Conservation (phyloP, 2,329 filamentous ascomycete genomes). For the Dactylellina haptotyla region DNA sequence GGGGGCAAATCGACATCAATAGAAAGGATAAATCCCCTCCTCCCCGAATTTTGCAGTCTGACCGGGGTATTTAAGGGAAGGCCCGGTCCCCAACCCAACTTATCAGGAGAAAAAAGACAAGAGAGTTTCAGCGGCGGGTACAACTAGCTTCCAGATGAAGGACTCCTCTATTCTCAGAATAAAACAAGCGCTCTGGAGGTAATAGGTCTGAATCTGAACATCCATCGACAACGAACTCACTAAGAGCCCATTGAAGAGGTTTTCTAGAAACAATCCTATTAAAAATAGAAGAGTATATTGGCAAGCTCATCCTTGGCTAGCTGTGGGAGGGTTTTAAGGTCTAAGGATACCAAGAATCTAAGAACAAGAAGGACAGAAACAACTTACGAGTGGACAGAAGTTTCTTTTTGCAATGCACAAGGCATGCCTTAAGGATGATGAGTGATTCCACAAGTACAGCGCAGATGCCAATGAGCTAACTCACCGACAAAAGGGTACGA, state of each 20-base stretch:
- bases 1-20: too few relatives aligned
- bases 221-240: background rate
- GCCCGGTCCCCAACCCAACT: slow-evolving; percentile 27
- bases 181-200: background rate
- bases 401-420: background rate
- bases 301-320: slow-evolving; percentile 1
- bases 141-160: background rate
- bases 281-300: background rate
- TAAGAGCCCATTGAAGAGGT: slow-evolving; percentile 3
- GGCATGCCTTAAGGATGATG: background rate
- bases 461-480: background rate
- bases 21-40: background rate
- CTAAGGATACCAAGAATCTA: background rate
- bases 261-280: background rate
- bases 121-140: background rate
- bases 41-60: background rate
- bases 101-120: background rate
- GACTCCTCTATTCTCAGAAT: background rate
- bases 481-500: background rate
- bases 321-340: background rate
- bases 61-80: slow-evolving; percentile 25
- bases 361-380: slow-evolving; percentile 11
- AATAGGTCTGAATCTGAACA: background rate
- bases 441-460: background rate
- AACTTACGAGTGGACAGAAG: slow-evolving; percentile 1